Conservation (phyloP, 192 early-diverging fungal genomes). For the Dissophora ornata region DNA sequence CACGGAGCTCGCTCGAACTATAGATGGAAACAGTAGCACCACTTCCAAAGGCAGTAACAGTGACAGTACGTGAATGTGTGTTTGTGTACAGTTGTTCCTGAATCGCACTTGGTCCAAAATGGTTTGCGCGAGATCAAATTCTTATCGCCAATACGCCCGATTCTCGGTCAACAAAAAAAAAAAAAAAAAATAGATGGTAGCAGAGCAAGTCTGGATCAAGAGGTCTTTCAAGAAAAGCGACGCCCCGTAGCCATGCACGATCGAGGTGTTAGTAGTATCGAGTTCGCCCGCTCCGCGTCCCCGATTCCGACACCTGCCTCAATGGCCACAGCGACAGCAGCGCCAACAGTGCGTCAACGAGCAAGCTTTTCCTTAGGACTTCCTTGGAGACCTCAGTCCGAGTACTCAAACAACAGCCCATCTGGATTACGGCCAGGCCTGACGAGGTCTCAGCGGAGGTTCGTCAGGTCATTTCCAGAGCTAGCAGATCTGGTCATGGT, state of each 20-base stretch:
- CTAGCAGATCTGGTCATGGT: constrained; percentile 17
- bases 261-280: not conserved
- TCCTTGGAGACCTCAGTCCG: constrained; percentile 31
- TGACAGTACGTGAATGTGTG: not conserved
- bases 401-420: constrained; percentile 10
- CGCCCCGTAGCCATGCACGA: not conserved
- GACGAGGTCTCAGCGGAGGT: constrained; percentile 19
- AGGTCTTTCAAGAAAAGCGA: not conserved
- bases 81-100: constrained; percentile 5
- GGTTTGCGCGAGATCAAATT: not conserved
- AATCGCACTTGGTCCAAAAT: not conserved
- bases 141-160: too few relatives aligned
- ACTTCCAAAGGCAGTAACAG: not conserved
- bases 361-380: constrained; percentile 16
- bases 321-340: not conserved
- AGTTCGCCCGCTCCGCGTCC: not conserved
- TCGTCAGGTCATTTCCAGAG: constrained; percentile 28
- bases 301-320: not conserved
- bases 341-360: not conserved
- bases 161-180: not conserved
- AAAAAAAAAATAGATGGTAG: constrained; percentile 4
- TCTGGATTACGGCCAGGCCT: not conserved
- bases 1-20: constrained; percentile 17
- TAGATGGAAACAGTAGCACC: constrained; percentile 9
- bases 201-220: constrained; percentile 15